These are phyloP conservation scores for Mycogone perniciosa DNA, from an alignment of 2,329 filamentous ascomycete species.

Conservation along the genomic window DNA sequence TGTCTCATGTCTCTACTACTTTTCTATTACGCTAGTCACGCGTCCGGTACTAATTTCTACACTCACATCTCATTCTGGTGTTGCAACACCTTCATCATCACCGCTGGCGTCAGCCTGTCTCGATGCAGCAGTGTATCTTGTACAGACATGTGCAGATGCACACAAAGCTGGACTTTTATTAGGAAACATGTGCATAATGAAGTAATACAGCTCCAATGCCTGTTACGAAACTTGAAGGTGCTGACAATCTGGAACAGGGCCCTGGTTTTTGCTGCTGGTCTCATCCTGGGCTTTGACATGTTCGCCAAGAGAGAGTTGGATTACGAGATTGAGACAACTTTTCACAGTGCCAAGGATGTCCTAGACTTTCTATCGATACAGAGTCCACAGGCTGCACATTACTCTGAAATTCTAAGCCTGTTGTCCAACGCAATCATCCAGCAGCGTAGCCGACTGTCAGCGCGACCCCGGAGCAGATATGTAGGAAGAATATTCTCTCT, in stretches of 20 bases:
- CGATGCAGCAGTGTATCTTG: constrained; percentile 49
- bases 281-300: constrained; percentile 51
- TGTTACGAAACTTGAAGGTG: fast-evolving
- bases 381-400: constrained; percentile 51
- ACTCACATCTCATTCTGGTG: constrained; percentile 33
- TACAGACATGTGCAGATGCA: constrained; percentile 47
- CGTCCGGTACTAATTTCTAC: constrained; percentile 48
- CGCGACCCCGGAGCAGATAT: constrained; percentile 21
- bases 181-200: constrained; percentile 53
- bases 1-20: constrained; percentile 52
- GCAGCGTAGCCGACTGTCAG: constrained; percentile 25
- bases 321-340: constrained; percentile 41
- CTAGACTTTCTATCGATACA: constrained; percentile 40
- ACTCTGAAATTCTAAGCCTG: constrained; percentile 47
- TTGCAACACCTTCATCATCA: constrained; percentile 21
- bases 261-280: constrained; percentile 49
- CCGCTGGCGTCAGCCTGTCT: constrained; percentile 47
- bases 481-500: constrained; percentile 23
- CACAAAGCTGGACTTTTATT: constrained; percentile 38
- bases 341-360: constrained; percentile 43
- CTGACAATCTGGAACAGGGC: constrained; percentile 29
- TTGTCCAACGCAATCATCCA: constrained; percentile 39
- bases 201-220: constrained; percentile 32
- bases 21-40: constrained; percentile 51
- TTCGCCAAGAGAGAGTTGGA: constrained; percentile 43